Conservation (phyloP, 1,139 yeast species). For the Nakaseomyces uthaithaninus region DNA sequence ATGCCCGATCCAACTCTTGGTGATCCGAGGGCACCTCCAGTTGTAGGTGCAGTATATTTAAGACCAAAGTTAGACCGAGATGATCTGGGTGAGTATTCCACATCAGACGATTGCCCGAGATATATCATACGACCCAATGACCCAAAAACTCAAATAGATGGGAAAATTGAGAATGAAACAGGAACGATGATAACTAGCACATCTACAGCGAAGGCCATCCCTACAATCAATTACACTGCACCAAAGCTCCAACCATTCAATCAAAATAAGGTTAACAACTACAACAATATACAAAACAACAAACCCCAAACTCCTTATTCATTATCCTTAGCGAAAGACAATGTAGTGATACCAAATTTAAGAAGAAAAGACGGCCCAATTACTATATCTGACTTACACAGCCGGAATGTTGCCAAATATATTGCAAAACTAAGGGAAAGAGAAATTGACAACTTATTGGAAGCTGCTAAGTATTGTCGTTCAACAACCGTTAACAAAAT, state of each 20-base stretch:
- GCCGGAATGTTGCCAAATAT: constrained; percentile 3
- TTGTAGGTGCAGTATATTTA: constrained; percentile 80
- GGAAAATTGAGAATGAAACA: constrained; percentile 29
- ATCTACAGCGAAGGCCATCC: constrained; percentile 17
- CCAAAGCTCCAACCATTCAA: constrained; percentile 11
- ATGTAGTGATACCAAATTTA: neutral
- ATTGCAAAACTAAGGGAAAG: neutral
- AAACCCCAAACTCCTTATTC: neutral
- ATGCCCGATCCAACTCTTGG: constrained; percentile 77
- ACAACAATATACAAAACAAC: neutral
- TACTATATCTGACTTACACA: neutral
- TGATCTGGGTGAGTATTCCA: constrained; percentile 66
- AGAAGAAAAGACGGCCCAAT: constrained; percentile 1
- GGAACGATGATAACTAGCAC: constrained; percentile 26
- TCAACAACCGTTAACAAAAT: constrained; percentile 1
- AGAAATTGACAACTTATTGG: constrained; percentile 1
- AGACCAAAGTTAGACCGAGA: constrained; percentile 70
- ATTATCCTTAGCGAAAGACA: neutral
- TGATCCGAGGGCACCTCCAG: constrained; percentile 80
- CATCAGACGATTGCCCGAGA: constrained; percentile 55
- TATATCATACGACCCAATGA: constrained; percentile 42
- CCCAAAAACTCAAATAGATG: constrained; percentile 27
- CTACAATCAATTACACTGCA: constrained; percentile 18
- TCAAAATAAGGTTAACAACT: neutral
- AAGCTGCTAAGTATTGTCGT: constrained; percentile 3